These are phyloP conservation scores for Amanita molliuscula DNA, from an alignment of 768 basidiomycete species.

Conservation along the genomic window DNA sequence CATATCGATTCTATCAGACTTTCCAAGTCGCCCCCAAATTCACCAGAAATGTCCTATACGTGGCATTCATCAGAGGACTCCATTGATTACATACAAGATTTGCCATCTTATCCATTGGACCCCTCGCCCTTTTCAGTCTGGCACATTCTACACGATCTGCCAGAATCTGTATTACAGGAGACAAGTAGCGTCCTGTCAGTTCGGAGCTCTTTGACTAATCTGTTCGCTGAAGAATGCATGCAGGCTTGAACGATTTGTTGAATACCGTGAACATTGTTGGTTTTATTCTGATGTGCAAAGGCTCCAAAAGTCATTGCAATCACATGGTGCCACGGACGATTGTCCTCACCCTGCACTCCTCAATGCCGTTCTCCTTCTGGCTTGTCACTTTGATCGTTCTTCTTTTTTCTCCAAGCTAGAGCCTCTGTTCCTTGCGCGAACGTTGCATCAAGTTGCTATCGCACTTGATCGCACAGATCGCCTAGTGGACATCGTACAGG, in stretches of 20 bases:
- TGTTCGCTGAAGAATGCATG: neutral
- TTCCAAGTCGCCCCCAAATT: neutral
- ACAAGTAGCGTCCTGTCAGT: constrained; percentile 4
- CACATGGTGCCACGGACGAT: constrained; percentile 12
- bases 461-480: constrained; percentile 46
- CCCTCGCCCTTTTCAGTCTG: neutral
- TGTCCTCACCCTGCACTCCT: constrained; percentile 47
- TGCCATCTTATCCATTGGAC: neutral
- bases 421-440: constrained; percentile 35
- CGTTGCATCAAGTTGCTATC: constrained; percentile 39
- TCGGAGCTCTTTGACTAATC: neutral
- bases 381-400: constrained; percentile 40
- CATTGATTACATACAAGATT: neutral
- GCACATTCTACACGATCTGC: neutral
- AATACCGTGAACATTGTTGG: constrained; percentile 48
- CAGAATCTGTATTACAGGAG: constrained; percentile 2
- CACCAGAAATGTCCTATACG: neutral
- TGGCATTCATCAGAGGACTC: neutral
- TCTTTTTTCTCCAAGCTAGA: constrained; percentile 32
- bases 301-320: constrained; percentile 26
- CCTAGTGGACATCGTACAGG: constrained; percentile 48
- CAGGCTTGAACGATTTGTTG: constrained; percentile 46
- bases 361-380: constrained; percentile 53
- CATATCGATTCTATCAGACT: neutral
- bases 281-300: constrained; percentile 40